Percentiles rank a stretch among this genome's conserved stretches.
These are phyloP conservation scores for Psilocybe cyanescens DNA, from an alignment of 768 basidiomycete species.

Conservation along the genomic window DNA sequence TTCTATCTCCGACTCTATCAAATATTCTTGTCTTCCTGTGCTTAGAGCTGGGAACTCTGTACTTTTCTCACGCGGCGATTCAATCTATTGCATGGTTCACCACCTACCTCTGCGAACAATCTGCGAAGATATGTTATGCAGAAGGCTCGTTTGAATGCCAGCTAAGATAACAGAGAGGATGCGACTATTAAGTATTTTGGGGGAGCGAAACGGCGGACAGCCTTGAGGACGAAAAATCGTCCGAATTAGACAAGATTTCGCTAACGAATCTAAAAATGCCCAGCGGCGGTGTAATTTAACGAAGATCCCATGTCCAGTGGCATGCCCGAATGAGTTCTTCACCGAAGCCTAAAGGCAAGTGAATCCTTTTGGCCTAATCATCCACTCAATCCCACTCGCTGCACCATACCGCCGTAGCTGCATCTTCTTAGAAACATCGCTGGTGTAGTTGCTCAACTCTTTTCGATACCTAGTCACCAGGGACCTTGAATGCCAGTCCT, in stretches of 20 bases:
- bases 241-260: neutral
- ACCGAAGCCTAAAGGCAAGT: neutral
- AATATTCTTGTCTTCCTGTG: neutral
- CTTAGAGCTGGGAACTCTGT: neutral
- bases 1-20: neutral
- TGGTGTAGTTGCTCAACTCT: too few species aligned
- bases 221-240: too few species aligned
- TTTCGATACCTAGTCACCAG: neutral
- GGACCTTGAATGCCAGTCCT: neutral
- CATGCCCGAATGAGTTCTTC: neutral
- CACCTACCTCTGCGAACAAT: too few species aligned
- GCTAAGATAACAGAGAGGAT: too few species aligned
- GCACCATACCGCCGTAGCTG: neutral
- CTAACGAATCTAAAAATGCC: neutral
- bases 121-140: too few species aligned
- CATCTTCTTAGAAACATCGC: too few species aligned
- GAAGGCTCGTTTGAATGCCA: too few species aligned
- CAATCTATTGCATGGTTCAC: neutral
- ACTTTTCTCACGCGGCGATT: neutral
- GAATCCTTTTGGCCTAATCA: too few species aligned
- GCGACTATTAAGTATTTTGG: too few species aligned
- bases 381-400: neutral
- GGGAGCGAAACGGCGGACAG: too few species aligned
- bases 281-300: neutral
- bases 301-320: neutral